Evolutionary conservation across 139 green algal species (phyloP).

Genomic region (Nannochloris sp.): DNA sequence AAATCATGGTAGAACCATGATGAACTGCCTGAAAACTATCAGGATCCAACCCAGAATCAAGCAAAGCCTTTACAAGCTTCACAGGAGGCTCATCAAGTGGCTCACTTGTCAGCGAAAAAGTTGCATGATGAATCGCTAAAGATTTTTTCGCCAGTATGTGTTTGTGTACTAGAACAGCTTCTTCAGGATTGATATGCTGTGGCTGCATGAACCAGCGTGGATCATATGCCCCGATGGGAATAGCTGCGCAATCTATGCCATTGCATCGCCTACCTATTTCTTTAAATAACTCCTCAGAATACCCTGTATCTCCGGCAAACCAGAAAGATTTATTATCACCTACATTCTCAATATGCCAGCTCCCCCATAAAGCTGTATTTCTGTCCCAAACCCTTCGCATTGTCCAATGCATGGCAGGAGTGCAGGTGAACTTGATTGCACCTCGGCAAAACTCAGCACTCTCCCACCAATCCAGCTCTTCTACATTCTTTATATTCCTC

Average conservation of each 20-base stretch:
- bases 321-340: slow-evolving; percentile 34
- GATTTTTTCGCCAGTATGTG: slow-evolving; percentile 34
- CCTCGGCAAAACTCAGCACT: neutral
- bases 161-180: slow-evolving; percentile 60
- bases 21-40: slow-evolving; percentile 43
- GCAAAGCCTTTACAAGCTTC: slow-evolving; percentile 17
- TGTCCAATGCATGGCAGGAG: slow-evolving; percentile 56
- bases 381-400: slow-evolving; percentile 31
- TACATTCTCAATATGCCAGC: slow-evolving; percentile 34
- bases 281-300: slow-evolving; percentile 50
- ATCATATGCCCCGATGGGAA: slow-evolving; percentile 19
- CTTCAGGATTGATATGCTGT: slow-evolving; percentile 53
- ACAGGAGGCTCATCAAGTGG: slow-evolving; percentile 55
- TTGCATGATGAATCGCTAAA: slow-evolving; percentile 60
- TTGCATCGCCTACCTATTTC: slow-evolving; percentile 51
- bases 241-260: slow-evolving; percentile 53
- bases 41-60: slow-evolving; percentile 14
- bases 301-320: slow-evolving; percentile 72
- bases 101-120: slow-evolving; percentile 49
- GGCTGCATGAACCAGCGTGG: slow-evolving; percentile 37
- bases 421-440: slow-evolving; percentile 25
- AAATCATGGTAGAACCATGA: slow-evolving; percentile 32
- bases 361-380: slow-evolving; percentile 54
- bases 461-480: slow-evolving; percentile 72
- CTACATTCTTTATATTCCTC: slow-evolving; percentile 39